phyloP scores from a whole-genome alignment of 306 rosid genomes.

The Ceratonia siliqua region DNA sequence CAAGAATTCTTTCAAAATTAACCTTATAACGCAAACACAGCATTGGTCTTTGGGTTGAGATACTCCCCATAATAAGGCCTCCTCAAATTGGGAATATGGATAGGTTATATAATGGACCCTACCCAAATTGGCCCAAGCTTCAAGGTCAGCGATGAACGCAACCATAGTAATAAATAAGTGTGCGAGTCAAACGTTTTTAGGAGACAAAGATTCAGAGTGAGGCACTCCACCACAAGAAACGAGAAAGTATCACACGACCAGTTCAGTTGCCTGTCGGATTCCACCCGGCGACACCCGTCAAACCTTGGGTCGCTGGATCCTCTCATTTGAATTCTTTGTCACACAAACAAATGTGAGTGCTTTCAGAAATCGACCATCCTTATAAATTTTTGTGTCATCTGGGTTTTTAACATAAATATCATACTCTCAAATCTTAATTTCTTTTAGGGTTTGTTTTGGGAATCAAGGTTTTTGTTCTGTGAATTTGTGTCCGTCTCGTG shows the following conservation, averaged over 20 bases:
- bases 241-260: not conserved
- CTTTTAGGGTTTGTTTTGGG: not conserved
- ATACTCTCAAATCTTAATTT: not conserved
- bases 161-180: not conserved
- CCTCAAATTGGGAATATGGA: no score
- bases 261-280: not conserved
- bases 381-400: not conserved
- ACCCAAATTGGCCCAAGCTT: not conserved
- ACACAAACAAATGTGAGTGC: not conserved
- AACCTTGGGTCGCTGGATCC: not conserved
- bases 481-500: not conserved
- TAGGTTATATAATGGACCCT: not conserved
- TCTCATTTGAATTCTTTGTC: not conserved
- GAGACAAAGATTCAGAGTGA: not conserved
- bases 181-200: not conserved
- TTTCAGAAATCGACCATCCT: not conserved
- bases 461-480: not conserved
- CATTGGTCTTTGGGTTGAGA: no score
- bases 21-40: no score
- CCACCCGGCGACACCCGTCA: no score
- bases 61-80: no score
- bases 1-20: no score
- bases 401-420: not conserved
- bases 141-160: no score
- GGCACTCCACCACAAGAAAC: not conserved